Conservation (phyloP, 495 filamentous ascomycete species). For the Neurospora sp. region DNA sequence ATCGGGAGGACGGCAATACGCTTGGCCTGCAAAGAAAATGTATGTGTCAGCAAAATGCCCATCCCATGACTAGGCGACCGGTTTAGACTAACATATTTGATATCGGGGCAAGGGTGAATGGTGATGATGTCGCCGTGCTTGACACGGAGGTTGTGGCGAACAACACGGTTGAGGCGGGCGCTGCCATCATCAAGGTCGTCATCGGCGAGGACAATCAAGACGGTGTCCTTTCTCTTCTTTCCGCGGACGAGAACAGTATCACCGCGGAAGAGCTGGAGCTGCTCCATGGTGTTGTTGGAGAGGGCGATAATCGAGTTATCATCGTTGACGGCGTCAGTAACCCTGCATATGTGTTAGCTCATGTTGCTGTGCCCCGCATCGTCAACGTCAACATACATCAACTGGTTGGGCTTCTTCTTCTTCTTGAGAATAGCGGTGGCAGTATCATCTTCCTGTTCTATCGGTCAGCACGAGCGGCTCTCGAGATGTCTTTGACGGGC, state of each 20-base stretch:
- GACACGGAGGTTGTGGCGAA: constrained; percentile 94
- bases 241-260: constrained; percentile 97
- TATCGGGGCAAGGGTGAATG: constrained; percentile 98
- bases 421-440: constrained; percentile 98
- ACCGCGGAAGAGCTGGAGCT: constrained; percentile 92
- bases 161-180: constrained; percentile 93
- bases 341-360: constrained; percentile 47
- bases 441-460: constrained; percentile 68
- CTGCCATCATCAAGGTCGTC: constrained; percentile 97
- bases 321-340: constrained; percentile 96
- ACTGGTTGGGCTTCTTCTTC: constrained; percentile 99
- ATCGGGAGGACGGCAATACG: constrained; percentile 98
- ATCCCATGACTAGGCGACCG: neutral
- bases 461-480: constrained; percentile 11
- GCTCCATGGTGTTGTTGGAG: constrained; percentile 98
- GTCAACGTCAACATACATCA: constrained; percentile 58
- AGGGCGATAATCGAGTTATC: constrained; percentile 99
- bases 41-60: constrained; percentile 1
- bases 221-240: constrained; percentile 99
- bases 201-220: constrained; percentile 92
- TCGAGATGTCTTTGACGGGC: constrained; percentile 5
- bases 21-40: constrained; percentile 59
- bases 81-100: constrained; percentile 82
- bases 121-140: constrained; percentile 97
- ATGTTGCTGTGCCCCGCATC: neutral